Percentiles rank a stretch among this genome's conserved stretches.
Evolutionary conservation across 2,329 filamentous ascomycete species (phyloP).

Genomic region (Dryadomyces sulphureus): DNA sequence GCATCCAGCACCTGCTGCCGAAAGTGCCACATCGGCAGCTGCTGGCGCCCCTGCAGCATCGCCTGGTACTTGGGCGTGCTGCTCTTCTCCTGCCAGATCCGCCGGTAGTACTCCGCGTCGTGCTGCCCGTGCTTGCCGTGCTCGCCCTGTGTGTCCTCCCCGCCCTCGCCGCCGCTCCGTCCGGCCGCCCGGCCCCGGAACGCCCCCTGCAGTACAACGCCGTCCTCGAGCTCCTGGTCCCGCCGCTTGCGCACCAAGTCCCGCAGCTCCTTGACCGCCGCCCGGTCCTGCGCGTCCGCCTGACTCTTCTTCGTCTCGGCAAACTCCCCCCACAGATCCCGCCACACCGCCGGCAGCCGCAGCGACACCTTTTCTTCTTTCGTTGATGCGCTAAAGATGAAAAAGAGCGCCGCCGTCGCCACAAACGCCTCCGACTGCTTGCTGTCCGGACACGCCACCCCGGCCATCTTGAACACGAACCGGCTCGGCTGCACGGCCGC

Average conservation of each 20-base stretch:
- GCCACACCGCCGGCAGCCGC: conserved; percentile 65
- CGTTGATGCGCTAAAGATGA: conserved; percentile 58
- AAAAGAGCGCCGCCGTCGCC: conserved; percentile 68
- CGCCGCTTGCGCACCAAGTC: conserved; percentile 52
- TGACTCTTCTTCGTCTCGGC: conserved; percentile 54
- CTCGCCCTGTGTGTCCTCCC: conserved; percentile 33
- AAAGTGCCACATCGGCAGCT: conserved; percentile 82
- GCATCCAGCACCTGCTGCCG: conserved; percentile 61
- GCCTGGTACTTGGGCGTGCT: conserved; percentile 49
- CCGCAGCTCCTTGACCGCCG: conserved; percentile 51
- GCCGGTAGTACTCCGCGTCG: conserved; percentile 33
- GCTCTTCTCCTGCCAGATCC: conserved; percentile 45
- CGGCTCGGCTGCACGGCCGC: conserved; percentile 30
- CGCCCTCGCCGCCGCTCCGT: conserved; percentile 30
- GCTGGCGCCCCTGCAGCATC: conserved; percentile 67
- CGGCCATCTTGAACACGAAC: conserved; percentile 58
- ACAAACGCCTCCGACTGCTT: conserved; percentile 80
- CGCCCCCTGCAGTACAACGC: conserved; percentile 61
- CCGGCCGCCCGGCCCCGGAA: conserved; percentile 48
- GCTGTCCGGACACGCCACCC: conserved; percentile 56
- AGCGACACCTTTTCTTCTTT: conserved; percentile 80
- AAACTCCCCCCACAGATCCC: conserved; percentile 75
- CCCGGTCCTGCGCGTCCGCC: conserved; percentile 55
- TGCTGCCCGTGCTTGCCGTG: conserved; percentile 22
- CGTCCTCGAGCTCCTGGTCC: conserved; percentile 56